Evolutionary conservation across 2,329 filamentous ascomycete species (phyloP), one percentile per base, ranked within the genome.

Genomic region (Saccharata proteae): DNA sequence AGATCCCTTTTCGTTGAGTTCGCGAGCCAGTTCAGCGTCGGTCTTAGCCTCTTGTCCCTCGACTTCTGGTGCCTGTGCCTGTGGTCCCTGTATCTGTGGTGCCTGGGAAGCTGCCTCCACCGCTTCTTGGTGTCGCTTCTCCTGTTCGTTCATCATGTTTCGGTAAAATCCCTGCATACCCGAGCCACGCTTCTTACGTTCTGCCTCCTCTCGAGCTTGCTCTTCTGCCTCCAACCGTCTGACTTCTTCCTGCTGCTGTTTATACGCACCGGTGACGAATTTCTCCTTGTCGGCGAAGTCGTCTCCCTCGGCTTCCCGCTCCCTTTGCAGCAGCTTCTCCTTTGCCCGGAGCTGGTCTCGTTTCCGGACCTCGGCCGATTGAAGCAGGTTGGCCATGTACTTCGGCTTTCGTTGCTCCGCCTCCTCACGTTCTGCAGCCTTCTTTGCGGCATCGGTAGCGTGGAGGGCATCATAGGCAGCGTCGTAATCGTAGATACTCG

Each of bases 401-500:
- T 80, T 82, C 2, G 82, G 78, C 43, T 74, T 74, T 23, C 74
- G 65, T 45, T 77, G 70, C 2, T 61, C 56, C 4, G 69, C 67
- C 31, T 67, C 67, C 32, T 62, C 62, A 26, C 63, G 62, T 27
- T 62, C 61, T 5, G 65, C 65, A 4, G 61, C 62, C 36, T 68
- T 67, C 42, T 72, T 69, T 37, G 74, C 67, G 11, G 73, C 70
- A 3, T 50, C 47, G 10, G 57, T 49, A 2, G 61, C 59, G 41
- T 82, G 78, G 23, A 88, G 64, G 1, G 77, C 79, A 44, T 88
- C 81, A 58, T 84, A 86, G 14, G 83, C 80, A 2, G 69, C 70
- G 51, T 92, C 83, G 59, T 90, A 92, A 57, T 90, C 82, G 62
- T 86, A 90, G 43, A 90, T 76, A 29, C 73, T 77, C 2, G 80